Evolutionary conservation across 2,329 filamentous ascomycete genomes (phyloP), one percentile per base, ranked within the genome.

Genomic region (Alternaria sp.): DNA sequence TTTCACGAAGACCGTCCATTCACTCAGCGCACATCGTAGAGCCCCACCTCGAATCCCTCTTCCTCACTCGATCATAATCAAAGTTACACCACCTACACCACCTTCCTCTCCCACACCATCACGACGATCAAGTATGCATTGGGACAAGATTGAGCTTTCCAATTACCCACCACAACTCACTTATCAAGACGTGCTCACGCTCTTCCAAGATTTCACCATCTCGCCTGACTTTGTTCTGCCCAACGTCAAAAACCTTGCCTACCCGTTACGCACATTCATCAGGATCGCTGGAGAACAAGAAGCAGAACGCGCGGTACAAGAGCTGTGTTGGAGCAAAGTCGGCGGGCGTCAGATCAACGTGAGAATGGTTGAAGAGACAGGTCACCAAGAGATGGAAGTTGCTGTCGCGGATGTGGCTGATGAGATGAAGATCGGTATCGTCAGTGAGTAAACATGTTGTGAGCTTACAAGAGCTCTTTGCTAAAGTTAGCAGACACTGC

Each of bases 361-460:
- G 7, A 58, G 18, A 12, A 30, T 58, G 22, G 43, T 42, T 5
- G 57, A 62, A 28, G 26, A 39, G n/a, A 48, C 46, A 8, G 38
- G 49, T 11, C 46, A 57, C 32, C 54, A 62, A 26, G 14, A 47
- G 47, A 54, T 47, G 20, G 61, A 57, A n/a, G 51, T 52, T 5
- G 47, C 48, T 7, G 48, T 66, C 5, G 44, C 48, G 14, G 51
- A 63, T 4, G 16, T 67, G 18, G 59, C 56, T 14, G 51, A 66
- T 16, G 59, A 62, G 44, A 36, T 66, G 57, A 67, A 62, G 51
- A 59, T 55, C n/a, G 51, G 38, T n/a, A 62, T 64, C 18, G 38
- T 66, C 18, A 62, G 65, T 66, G 53, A 39, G 60, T 57, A 16
- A 0, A 12, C 4, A 36, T 6, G n/a, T 20, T 11, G 12, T 32